A percentile compares a stretch with the other conserved stretches of the same genome.
These are phyloP conservation scores for Xylaria hypoxylon DNA, from an alignment of 2,329 filamentous ascomycete genomes.

Conservation along the genomic window DNA sequence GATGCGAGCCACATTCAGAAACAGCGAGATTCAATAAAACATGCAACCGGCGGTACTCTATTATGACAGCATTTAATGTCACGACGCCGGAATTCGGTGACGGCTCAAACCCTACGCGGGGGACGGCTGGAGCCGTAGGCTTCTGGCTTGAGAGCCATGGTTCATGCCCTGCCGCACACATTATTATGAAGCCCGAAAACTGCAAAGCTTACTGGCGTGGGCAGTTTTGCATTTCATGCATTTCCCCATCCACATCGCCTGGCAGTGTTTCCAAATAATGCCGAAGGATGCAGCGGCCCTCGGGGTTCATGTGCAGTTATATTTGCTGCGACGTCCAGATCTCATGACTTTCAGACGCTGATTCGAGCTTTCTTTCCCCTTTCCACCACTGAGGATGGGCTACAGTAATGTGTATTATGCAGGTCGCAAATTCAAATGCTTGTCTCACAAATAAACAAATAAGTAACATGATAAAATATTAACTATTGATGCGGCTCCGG, in stretches of 20 bases:
- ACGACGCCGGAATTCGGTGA: not conserved
- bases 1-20: not conserved
- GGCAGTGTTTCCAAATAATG: not conserved
- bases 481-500: too few species aligned
- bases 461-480: too few species aligned
- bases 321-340: not conserved
- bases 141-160: not conserved
- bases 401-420: too few species aligned
- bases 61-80: not conserved
- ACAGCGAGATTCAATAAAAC: too few species aligned
- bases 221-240: not conserved
- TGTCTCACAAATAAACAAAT: too few species aligned
- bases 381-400: too few species aligned
- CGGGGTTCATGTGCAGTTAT: not conserved
- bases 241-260: not conserved
- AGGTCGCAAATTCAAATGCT: too few species aligned
- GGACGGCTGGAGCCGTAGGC: not conserved
- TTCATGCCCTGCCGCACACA: not conserved
- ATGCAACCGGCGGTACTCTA: too few species aligned
- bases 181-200: not conserved
- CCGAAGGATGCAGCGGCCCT: constrained; percentile 7
- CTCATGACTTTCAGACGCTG: not conserved
- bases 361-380: too few species aligned
- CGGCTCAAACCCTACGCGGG: not conserved
- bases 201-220: not conserved